Base-by-base conservation (phyloP, 1,139 yeast species). In the Kodamaea alishanica region DNA sequence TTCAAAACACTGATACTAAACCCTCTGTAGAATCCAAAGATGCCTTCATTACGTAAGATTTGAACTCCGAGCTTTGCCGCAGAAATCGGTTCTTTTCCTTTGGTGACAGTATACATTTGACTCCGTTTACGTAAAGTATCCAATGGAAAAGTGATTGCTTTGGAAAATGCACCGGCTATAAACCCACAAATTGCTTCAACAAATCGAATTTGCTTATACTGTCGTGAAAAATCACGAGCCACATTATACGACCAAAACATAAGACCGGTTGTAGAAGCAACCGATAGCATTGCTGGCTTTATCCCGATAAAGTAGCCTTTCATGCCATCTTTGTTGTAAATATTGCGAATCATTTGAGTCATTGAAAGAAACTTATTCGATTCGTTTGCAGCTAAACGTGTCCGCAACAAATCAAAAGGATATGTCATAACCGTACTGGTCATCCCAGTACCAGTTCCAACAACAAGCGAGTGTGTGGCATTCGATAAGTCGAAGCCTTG, bases 401-500 rank as follows among this genome's bases (percentile, higher is more conserved):
- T 92, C 37, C 98, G 65, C 33, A 92, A 62, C 25, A 89, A 70
- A 58, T 92, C 98, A 52, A 88, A 80, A 0, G 98, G 98, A 54
- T 92, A 92, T 2, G 97, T 86, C 1, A 68, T 56, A 0, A 77
- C 40, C 0, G 96, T 87, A 35, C 96, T 86, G 1, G 77, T 54
- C 24, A 81, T 63, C 0, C 98, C 98, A 0, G 97, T 81, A 1
- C 79, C 60, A 0, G 85, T 75, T 0, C 98, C 98, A 5, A 86
- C 78, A 0, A 84, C 33, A 32, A 84, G 67, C 32, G 79, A 72
- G 45, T 75, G 84, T 1, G 65, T 48, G 1, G 76, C 60, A 4
- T 68, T 61, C 3, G 66, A 57, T 27, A 74, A 35, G 23, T 54
- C 47, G 27, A 64, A 8, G 6, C 56, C 45, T 32, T 52, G 40